Percentiles rank a stretch among this genome's conserved stretches.
Evolutionary conservation across 257 asterid species (phyloP).

Genomic region (Solanum tarapatanum): DNA sequence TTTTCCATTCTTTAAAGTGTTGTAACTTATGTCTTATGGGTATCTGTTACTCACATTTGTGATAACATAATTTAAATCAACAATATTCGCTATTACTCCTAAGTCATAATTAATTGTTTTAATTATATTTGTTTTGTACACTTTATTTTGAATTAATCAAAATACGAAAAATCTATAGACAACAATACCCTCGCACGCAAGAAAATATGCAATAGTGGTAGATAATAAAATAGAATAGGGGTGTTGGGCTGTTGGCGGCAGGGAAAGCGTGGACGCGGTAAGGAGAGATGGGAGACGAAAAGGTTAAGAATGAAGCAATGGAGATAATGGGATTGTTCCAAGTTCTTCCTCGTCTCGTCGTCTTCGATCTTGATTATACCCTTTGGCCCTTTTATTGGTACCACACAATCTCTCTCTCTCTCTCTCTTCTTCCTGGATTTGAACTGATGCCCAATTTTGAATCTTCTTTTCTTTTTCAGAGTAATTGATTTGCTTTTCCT

Average conservation of each 20-base stretch:
- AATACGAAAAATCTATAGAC: neutral
- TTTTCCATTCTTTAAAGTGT: neutral
- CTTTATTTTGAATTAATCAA: neutral
- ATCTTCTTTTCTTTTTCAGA: neutral
- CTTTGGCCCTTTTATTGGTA: conserved; percentile 72
- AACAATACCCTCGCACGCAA: neutral
- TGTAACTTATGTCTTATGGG: too few species aligned
- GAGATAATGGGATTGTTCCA: conserved; percentile 62
- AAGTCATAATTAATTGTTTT: neutral
- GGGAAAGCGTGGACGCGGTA: neutral
- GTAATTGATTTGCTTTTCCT: neutral
- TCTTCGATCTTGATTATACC: conserved; percentile 79
- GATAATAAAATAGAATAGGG: neutral
- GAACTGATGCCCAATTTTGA: neutral
- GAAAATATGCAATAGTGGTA: neutral
- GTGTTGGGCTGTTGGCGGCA: neutral
- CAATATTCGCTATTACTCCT: neutral
- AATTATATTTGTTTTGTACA: neutral
- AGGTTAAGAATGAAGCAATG: conserved; percentile 83
- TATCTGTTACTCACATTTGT: neutral
- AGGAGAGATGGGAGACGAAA: conserved; percentile 64
- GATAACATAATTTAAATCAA: neutral
- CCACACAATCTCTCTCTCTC: too few species aligned
- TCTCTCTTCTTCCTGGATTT: neutral
- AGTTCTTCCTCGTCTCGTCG: conserved; percentile 80